phyloP scores from a whole-genome alignment of 768 basidiomycete species.

The Collybia nuda region DNA sequence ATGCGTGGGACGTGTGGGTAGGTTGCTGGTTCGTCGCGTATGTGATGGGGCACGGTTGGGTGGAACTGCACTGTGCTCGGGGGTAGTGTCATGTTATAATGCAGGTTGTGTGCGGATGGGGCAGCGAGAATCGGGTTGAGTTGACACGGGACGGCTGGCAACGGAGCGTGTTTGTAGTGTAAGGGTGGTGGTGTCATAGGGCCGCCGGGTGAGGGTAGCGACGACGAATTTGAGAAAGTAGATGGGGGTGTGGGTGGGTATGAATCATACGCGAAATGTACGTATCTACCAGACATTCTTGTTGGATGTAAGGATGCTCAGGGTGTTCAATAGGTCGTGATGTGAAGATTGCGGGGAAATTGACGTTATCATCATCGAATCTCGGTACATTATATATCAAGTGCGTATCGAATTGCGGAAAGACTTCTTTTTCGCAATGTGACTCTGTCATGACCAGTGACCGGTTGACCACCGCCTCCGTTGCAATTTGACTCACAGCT shows the following conservation, averaged over 20 bases:
- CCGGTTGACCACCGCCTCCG: too few species aligned
- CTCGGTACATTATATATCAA: too few species aligned
- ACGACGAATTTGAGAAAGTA: conserved; percentile 11
- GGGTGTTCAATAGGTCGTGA: too few species aligned
- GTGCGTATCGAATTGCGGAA: too few species aligned
- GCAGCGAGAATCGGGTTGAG: conserved; percentile 14
- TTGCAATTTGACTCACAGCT: too few species aligned
- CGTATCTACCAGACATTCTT: conserved; percentile 27
- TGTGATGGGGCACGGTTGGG: conserved; percentile 19
- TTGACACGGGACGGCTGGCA: conserved; percentile 10
- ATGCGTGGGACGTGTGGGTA: conserved; percentile 30
- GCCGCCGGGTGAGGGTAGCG: conserved; percentile 15
- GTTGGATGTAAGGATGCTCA: too few species aligned
- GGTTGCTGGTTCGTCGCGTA: conserved; percentile 31
- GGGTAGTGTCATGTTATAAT: conserved; percentile 14
- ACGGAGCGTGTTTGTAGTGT: conserved; percentile 11
- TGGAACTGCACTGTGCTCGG: conserved; percentile 4
- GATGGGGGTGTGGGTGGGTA: conserved; percentile 14
- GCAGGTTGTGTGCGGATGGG: conserved; percentile 1
- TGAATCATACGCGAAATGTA: conserved; percentile 19
- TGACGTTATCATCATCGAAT: too few species aligned
- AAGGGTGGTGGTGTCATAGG: conserved; percentile 15
- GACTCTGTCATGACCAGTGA: too few species aligned
- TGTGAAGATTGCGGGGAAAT: too few species aligned
- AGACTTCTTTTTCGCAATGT: too few species aligned